Conservation (phyloP, 768 basidiomycete genomes). For the Mycena galericulata region DNA sequence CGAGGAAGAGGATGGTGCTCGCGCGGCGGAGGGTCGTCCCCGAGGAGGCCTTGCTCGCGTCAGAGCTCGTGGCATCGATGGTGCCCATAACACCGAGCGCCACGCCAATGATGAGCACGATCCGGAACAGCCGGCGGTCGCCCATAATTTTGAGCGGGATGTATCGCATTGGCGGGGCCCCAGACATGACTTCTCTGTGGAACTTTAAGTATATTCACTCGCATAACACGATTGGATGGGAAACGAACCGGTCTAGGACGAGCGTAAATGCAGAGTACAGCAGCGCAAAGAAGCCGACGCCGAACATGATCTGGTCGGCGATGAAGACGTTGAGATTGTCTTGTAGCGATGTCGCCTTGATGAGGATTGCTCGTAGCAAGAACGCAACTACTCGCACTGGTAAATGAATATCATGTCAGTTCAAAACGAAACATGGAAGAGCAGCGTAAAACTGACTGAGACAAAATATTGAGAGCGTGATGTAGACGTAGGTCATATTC, state of each 20-base stretch:
- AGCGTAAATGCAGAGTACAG: constrained; percentile 56
- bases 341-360: constrained; percentile 44
- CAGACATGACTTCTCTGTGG: constrained; percentile 37
- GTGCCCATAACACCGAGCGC: constrained; percentile 50
- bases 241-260: constrained; percentile 52
- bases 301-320: constrained; percentile 52
- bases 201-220: neutral
- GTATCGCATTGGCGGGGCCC: constrained; percentile 23
- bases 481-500: constrained; percentile 49
- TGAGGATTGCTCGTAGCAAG: constrained; percentile 51
- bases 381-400: constrained; percentile 58
- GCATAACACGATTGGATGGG: constrained; percentile 6
- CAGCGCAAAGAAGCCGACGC: constrained; percentile 57
- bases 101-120: constrained; percentile 45
- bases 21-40: constrained; percentile 45
- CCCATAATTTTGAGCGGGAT: constrained; percentile 40
- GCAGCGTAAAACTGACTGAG: constrained; percentile 44
- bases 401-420: neutral
- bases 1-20: constrained; percentile 52
- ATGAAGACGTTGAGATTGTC: constrained; percentile 48
- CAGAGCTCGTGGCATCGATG: constrained; percentile 30
- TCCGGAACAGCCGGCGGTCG: constrained; percentile 48
- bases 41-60: constrained; percentile 24
- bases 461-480: constrained; percentile 53
- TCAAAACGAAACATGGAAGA: constrained; percentile 26